Conservation (phyloP, 164 flowering plant species). For the Aristolochia contorta region DNA sequence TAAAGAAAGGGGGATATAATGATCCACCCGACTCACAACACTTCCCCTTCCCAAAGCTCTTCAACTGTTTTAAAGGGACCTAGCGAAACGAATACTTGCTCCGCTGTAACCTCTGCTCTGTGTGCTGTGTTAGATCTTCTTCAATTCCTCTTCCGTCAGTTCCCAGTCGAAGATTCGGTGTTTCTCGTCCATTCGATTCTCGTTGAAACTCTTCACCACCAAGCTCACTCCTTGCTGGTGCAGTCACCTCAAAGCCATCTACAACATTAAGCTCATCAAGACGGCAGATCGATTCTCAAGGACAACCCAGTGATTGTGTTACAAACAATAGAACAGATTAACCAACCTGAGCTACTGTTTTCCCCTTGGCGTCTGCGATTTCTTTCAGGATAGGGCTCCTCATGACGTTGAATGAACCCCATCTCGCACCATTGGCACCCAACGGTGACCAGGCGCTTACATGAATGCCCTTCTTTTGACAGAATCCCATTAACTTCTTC, state of each 20-base stretch:
- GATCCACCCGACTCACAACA: too few relatives aligned
- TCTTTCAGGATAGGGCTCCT: slow-evolving; percentile 11
- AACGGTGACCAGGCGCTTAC: slow-evolving; percentile 25
- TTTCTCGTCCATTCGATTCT: slow-evolving; percentile 18
- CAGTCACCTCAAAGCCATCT: slow-evolving; percentile 24
- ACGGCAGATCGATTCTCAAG: too few relatives aligned
- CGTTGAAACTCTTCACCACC: slow-evolving; percentile 23
- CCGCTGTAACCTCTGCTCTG: slow-evolving; percentile 6
- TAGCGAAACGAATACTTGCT: slow-evolving; percentile 5
- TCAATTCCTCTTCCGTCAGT: slow-evolving; percentile 15
- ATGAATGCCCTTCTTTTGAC: slow-evolving; percentile 13
- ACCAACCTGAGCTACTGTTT: slow-evolving; percentile 17
- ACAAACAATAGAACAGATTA: background rate
- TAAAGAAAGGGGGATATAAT: too few relatives aligned
- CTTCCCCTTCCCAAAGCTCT: slow-evolving; percentile 28
- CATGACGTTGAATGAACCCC: slow-evolving; percentile 17
- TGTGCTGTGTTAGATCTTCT: slow-evolving; percentile 11
- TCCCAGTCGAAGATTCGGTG: slow-evolving; percentile 21
- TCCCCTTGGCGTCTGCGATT: slow-evolving; percentile 21
- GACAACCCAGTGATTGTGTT: too few relatives aligned
- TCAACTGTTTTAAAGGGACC: slow-evolving; percentile 14
- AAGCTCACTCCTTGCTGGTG: slow-evolving; percentile 19
- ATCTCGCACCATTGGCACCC: slow-evolving; percentile 14
- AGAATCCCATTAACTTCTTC: slow-evolving; percentile 12
- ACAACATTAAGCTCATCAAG: too few relatives aligned